phyloP scores from a whole-genome alignment of 1,284 basidiomycete species.

The Trametes pubescens region DNA sequence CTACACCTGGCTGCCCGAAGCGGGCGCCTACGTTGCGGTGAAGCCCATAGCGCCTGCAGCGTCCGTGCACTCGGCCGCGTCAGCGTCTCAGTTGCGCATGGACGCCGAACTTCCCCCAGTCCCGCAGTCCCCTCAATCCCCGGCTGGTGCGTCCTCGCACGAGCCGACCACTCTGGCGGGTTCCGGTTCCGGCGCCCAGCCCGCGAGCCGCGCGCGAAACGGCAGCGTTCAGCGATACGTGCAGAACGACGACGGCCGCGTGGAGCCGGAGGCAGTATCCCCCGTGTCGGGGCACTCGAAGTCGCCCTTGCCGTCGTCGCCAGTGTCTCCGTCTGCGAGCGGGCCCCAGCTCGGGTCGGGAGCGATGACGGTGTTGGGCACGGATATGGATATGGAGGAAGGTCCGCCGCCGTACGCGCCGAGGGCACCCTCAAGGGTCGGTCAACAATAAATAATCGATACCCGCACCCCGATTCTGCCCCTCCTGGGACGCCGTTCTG shows the following conservation, averaged over 20 bases:
- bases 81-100: background rate
- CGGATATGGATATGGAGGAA: background rate
- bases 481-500: too few species aligned
- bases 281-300: background rate
- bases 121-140: background rate
- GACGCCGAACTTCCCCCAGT: background rate
- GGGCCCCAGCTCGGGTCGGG: background rate
- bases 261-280: background rate
- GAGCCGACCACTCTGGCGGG: background rate
- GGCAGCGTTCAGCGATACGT: background rate
- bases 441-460: too few species aligned
- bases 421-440: background rate
- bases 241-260: background rate
- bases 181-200: background rate
- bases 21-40: background rate
- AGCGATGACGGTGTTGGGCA: background rate
- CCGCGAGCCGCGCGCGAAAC: background rate
- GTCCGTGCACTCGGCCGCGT: too few species aligned
- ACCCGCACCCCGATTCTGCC: too few species aligned
- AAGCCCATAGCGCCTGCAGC: background rate
- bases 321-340: background rate
- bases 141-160: background rate
- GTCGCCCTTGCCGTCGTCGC: background rate
- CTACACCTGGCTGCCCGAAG: background rate
- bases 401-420: slow-evolving; percentile 1